Conservation (phyloP, 1,139 yeast genomes). For the Hemisphaericaspora lyxosophila region DNA sequence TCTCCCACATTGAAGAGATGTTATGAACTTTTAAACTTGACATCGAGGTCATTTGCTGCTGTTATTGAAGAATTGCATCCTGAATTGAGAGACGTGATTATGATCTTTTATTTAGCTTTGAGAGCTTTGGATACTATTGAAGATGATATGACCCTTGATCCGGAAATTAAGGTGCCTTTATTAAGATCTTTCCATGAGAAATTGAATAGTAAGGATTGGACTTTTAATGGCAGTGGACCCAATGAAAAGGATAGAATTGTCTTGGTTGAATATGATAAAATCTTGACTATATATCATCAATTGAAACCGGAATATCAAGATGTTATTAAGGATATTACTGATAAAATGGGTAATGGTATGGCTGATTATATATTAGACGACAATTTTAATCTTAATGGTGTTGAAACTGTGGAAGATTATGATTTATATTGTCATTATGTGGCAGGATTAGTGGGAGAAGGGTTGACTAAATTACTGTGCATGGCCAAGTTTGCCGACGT, state of each 20-base stretch:
- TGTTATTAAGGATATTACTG: conserved; percentile 73
- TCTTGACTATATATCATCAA: conserved; percentile 69
- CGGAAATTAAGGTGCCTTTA: conserved; percentile 69
- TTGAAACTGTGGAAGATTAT: conserved; percentile 74
- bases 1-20: conserved; percentile 56
- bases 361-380: conserved; percentile 87
- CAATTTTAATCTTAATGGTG: conserved; percentile 75
- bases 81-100: conserved; percentile 76
- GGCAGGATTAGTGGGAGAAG: conserved; percentile 97
- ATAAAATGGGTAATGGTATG: conserved; percentile 96
- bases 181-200: conserved; percentile 67
- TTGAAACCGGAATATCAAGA: conserved; percentile 77
- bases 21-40: conserved; percentile 61
- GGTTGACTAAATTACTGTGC: conserved; percentile 78
- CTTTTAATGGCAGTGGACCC: conserved; percentile 71
- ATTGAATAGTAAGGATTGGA: conserved; percentile 70
- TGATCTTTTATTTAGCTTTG: conserved; percentile 79
- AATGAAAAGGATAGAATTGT: conserved; percentile 81
- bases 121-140: conserved; percentile 96
- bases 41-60: conserved; percentile 91
- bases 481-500: conserved; percentile 64
- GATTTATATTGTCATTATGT: conserved; percentile 94
- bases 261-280: conserved; percentile 67
- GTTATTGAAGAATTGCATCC: conserved; percentile 92
- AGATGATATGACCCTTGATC: conserved; percentile 88